These are phyloP conservation scores for Phytophthora macrochlamydospora DNA, from an alignment of 352 stramenopile genomes.

Conservation along the genomic window DNA sequence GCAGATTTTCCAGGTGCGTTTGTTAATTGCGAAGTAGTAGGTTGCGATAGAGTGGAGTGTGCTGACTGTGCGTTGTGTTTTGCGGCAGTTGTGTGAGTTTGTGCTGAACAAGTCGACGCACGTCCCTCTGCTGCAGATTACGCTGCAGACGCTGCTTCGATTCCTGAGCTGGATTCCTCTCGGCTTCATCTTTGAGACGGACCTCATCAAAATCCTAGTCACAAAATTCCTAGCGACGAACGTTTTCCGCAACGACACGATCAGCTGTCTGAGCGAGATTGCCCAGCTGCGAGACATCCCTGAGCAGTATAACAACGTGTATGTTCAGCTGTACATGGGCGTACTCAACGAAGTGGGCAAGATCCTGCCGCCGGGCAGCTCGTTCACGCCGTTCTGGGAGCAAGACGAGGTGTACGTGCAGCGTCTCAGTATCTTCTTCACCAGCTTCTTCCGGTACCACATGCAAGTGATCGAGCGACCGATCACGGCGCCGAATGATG, in stretches of 20 bases:
- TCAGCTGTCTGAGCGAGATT: slow-evolving; percentile 99
- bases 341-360: slow-evolving; percentile 94
- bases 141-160: slow-evolving; percentile 96
- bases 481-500: slow-evolving; percentile 77
- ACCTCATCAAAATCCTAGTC: slow-evolving; percentile 95
- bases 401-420: slow-evolving; percentile 98
- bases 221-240: slow-evolving; percentile 96
- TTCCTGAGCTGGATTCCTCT: slow-evolving; percentile 99
- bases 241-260: slow-evolving; percentile 96
- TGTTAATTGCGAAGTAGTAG: neutral
- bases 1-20: slow-evolving; percentile 93
- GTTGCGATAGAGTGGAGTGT: neutral
- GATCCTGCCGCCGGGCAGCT: slow-evolving; percentile 90
- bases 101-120: slow-evolving; percentile 95
- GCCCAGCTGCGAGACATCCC: slow-evolving; percentile 93
- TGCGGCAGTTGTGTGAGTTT: slow-evolving; percentile 95
- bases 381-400: slow-evolving; percentile 94
- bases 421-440: slow-evolving; percentile 97
- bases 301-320: slow-evolving; percentile 93
- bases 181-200: slow-evolving; percentile 98
- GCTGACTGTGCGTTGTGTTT: neutral
- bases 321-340: slow-evolving; percentile 94
- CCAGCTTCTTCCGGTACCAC: slow-evolving; percentile 94
- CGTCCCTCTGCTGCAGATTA: slow-evolving; percentile 94
- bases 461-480: slow-evolving; percentile 94